These are phyloP conservation scores for Mallotus nudiflorus DNA, from an alignment of 345 rosid species.

Conservation along the genomic window DNA sequence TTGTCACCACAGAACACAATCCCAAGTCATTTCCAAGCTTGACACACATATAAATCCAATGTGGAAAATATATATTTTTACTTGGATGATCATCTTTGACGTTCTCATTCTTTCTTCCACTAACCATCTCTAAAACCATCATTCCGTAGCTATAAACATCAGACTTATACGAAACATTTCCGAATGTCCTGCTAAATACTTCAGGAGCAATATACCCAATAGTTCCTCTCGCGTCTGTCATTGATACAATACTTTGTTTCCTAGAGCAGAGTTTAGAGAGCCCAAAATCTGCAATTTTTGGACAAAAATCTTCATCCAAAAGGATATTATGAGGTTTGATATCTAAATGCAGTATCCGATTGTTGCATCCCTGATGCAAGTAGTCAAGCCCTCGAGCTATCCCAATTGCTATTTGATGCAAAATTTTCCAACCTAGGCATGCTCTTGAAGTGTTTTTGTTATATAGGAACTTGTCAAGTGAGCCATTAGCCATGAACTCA, in stretches of 20 bases:
- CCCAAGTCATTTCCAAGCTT: background rate
- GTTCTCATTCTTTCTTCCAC: conserved; percentile 1
- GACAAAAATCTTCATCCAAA: no score
- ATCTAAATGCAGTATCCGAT: conserved; percentile 13
- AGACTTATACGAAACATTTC: no score
- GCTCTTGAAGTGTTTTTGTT: background rate
- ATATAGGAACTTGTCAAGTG: conserved; percentile 4
- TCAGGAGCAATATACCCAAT: no score
- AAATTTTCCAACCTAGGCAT: conserved; percentile 7
- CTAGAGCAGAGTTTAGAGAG: background rate
- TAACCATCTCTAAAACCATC: conserved; percentile 7
- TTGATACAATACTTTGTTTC: background rate
- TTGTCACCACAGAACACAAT: background rate
- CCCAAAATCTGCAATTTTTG: conserved; percentile 13
- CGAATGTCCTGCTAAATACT: no score
- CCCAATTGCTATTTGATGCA: conserved; percentile 3
- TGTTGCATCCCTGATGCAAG: conserved; percentile 15
- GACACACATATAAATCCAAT: conserved; percentile 5
- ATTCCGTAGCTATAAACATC: no score
- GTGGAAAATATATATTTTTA: conserved; percentile 1
- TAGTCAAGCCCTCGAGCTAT: conserved; percentile 15
- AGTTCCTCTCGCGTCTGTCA: conserved; percentile 11
- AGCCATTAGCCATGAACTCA: no score
- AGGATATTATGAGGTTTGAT: no score
- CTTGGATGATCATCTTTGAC: background rate